Base-by-base conservation (phyloP, 805 yeast species). In the Yarrowia hollandica region DNA sequence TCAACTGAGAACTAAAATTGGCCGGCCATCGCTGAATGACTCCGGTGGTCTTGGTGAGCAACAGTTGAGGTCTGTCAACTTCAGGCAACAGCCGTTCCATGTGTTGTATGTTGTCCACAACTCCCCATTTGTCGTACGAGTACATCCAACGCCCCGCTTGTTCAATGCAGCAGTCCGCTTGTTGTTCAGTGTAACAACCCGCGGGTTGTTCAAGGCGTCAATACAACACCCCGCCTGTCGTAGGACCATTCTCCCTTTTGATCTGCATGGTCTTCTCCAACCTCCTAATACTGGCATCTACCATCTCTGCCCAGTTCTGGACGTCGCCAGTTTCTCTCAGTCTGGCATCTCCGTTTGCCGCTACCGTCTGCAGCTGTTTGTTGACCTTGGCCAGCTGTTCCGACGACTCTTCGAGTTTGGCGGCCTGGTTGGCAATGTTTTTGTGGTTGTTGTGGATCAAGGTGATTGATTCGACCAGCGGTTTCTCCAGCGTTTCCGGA, bases 251-350 rank as follows among this genome's bases (percentile, higher is more conserved):
- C 16, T 46, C 22, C n/a, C 15, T 34, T 9, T 79, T 68, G 16
- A 76, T 64, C 54, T 69, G 67, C 54, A 78, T 64, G 0, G 90
- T 78, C 38, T 75, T 71, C 67, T 90, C 96, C 41, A 90, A 69
- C 1, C 88, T 82, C 46, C 96, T 72, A 16, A 90, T 71, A 54
- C 84, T 83, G 63, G 85, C 86, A 69, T 90, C 96, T 2, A 88
- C 66, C 14, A 78, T 62, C 67, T 90, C 97, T 0, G 89, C 83
- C 64, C 82, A 76, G 39, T 75, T 74, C 65, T 83, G 88, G 2
- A 81, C 67, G 52, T 75, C 74, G 0, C 74, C 76, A 3, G 71
- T 62, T 41, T 71, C 72, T 28, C 58, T 63, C 15, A 65, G 41
- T 54, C 35, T 60, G 4, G 22, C 39, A 16, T 64, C 60, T 1